Base-by-base conservation (phyloP, 148 eudicot genomes). In the Camellia granthamiana region DNA sequence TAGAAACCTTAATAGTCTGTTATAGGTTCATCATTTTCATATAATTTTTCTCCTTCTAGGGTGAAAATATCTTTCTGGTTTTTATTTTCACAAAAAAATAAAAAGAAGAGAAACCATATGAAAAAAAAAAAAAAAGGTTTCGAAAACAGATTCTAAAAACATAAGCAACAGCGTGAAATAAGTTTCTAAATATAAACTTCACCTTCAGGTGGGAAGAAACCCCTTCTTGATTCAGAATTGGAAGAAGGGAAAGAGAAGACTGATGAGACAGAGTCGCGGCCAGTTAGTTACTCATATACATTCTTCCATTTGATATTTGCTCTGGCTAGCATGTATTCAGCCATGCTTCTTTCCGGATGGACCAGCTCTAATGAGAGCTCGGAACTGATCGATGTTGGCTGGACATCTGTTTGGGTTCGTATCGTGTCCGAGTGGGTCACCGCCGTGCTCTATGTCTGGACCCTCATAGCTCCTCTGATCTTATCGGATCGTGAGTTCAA, bases 281-380 rank as follows among this genome's bases (percentile, higher is more conserved):
- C 98, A 23, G 97, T 96, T 6, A 90, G 91, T 64, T 96, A 96
- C 86, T 96, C 99, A 0, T 96, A 96, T 84, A 87, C 90, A 42
- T 96, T 96, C 84, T 96, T 93, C 84, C 99, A 93, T 79, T 81
- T 94, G 67, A 96, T 96, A 89, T 96, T 96, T 78, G 97, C 98
- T 23, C 89, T 96, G 81, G 99, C 99, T 23, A 93, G 97, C 91
- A 96, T 96, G 99, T 96, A 94, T 84, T 92, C 99, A 0, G 97
- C 91, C 74, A 96, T 96, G 99, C 99, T 96, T 80, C 92, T 96
- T 68, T 89, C 98, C 0, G 99, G 99, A 10, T 96, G 99, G 99
- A 92, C 97, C 19, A 90, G 91, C 69, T 79, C 88, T 59, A 84
- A 92, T 0, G 99, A 96, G 80, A 91, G 84, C 90, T 78, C 98